phyloP scores from a whole-genome alignment of 805 yeast genomes.

The Starmera quercuum region DNA sequence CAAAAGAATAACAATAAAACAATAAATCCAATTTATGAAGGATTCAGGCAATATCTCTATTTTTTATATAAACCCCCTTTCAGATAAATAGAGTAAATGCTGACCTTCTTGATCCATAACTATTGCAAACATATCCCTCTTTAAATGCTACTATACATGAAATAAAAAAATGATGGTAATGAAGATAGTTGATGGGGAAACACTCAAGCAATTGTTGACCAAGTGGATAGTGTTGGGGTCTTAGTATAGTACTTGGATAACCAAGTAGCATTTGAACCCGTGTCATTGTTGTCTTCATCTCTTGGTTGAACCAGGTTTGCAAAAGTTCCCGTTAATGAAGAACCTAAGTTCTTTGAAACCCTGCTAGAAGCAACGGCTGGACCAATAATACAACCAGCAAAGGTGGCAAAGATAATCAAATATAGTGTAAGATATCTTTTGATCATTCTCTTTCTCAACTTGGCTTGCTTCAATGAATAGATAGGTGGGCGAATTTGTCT shows the following conservation, averaged over 20 bases:
- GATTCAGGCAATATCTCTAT: no score
- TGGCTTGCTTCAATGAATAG: constrained; percentile 92
- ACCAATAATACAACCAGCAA: constrained; percentile 73
- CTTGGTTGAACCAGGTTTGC: constrained; percentile 88
- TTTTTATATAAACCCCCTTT: no score
- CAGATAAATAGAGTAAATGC: no score
- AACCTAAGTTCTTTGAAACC: constrained; percentile 29
- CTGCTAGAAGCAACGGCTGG: constrained; percentile 81
- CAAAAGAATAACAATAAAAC: not conserved
- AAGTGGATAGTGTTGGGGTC: constrained; percentile 45
- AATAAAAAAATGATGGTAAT: no score
- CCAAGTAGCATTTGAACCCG: constrained; percentile 40
- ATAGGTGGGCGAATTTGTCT: constrained; percentile 98
- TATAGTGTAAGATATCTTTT: constrained; percentile 83
- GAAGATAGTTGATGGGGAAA: no score
- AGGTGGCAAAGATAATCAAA: constrained; percentile 60
- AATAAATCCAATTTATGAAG: not conserved
- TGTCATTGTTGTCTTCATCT: constrained; percentile 73
- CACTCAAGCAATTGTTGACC: constrained; percentile 44
- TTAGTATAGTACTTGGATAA: constrained; percentile 32
- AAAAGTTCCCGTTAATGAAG: constrained; percentile 29
- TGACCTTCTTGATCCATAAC: no score
- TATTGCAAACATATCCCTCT: no score
- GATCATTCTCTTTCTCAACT: constrained; percentile 95
- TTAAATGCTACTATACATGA: not conserved